Base-by-base conservation (phyloP, 2,329 filamentous ascomycete genomes). In the Scytalidium lignicola region DNA sequence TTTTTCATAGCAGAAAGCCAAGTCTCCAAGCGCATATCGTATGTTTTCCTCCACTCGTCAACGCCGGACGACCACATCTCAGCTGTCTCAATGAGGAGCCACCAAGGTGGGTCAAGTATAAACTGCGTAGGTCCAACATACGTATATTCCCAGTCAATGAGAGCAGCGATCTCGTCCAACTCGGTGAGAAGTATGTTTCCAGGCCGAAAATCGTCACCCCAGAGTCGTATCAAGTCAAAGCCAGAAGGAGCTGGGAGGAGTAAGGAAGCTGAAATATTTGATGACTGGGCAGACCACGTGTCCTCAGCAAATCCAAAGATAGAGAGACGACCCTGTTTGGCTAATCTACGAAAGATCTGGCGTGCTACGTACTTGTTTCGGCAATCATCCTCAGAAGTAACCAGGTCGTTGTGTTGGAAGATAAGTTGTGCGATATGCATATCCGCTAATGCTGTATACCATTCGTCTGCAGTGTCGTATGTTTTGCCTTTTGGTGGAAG, bases 291-390 rank as follows among this genome's bases (percentile, higher is more conserved):
- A 9, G 65, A 66, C 67, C 65, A 69, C 3, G 51, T 62, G 39
- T 44, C 54, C 57, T 58, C 50, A 10, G 13, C 29, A 26, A 58
- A 56, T 15, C 52, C 52, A 41, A 56, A 56, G 17, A 18, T 58
- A n/a, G 54, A 52, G 6, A 56, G 47, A 46, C 32, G 42, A 7
- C 51, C 55, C n/a, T 57, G 39, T 44, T 44, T 57, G 9, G 63
- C 64, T 3, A 70, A 48, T 40, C 55, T 65, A 4, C 66, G 68
- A 51, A 74, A 73, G 0, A 74, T 53, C 20, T 69, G 64, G 3
- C 69, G 69, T 3, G 69, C 65, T 2, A 72, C 62, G 46, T 72
- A 73, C 50, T 74, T 74, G 21, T 67, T 68, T 3, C 67, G 61
- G 43, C 64, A 69, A 49, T 75, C 71, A 13, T 69, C 66, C 20